Base-by-base conservation (phyloP, 441 rosid species). In the Populus hybrid region DNA sequence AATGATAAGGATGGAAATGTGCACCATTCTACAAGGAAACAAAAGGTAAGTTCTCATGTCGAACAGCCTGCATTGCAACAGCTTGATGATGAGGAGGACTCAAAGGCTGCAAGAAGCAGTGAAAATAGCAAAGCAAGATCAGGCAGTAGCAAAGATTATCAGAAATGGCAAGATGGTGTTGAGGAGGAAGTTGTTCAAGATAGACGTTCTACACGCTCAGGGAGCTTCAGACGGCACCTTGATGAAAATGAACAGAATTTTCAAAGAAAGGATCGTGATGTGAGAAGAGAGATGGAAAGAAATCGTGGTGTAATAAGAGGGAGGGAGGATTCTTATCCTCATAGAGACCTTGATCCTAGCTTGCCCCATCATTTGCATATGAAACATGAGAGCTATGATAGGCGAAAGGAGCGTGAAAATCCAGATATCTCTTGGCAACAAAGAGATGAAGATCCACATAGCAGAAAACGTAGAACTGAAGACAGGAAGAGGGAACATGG, bases 111-210 rank as follows among this genome's bases (percentile, higher is more conserved):
- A 73, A 93, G 98, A 88, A 93, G 97, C 85, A 92, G 96, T 78
- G 98, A 93, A 79, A 88, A 87, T 82, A 92, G 97, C 85, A 93
- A 94, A 92, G 95, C 90, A 76, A 90, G 91, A 86, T 91, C 98
- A 68, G 93, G 91, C 40, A 90, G 95, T 86, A 91, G 93, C 85
- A 88, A 88, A 84, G 98, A 96, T 84, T 59, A 86, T 87, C 92
- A 83, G 79, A 92, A 90, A 83, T 81, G 89, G 84, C 88, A 79
- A 74, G 95, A 89, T 81, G 83, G 86, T 76, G 86, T 82, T 75
- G 99, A 92, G 61, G 98, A 94, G 79, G 98, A 96, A 84, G 87
- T 88, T 82, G 83, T 88, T 81, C 97, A 94, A 86, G 94, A 79
- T 79, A 85, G 88, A 70, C 85, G 81, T 77, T 84, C 84, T 76